phyloP scores from a whole-genome alignment of 305 asterid species.

The Fraxinus platypoda region DNA sequence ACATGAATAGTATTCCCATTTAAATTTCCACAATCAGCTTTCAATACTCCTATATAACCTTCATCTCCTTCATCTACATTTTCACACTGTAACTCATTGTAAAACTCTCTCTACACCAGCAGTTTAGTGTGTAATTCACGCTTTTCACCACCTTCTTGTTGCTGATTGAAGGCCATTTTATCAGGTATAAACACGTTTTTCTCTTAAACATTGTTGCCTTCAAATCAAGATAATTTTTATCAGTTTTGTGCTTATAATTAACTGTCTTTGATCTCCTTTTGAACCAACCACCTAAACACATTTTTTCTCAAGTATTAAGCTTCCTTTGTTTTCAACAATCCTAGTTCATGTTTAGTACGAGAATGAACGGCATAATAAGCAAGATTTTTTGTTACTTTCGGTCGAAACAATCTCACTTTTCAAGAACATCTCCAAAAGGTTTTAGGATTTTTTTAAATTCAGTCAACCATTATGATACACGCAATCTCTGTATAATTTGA shows the following conservation, averaged over 20 bases:
- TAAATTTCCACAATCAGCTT: background rate
- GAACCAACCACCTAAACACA: conserved; percentile 39
- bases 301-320: conserved; percentile 41
- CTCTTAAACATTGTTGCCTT: conserved; percentile 31
- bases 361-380: background rate
- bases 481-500: background rate
- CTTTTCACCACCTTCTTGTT: conserved; percentile 20
- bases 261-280: conserved; percentile 40
- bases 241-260: background rate
- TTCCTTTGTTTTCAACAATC: conserved; percentile 24
- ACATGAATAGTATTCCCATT: background rate
- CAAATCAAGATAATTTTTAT: conserved; percentile 16
- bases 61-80: background rate
- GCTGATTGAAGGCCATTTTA: conserved; percentile 32
- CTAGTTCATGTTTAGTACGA: background rate
- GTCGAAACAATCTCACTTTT: conserved; percentile 19
- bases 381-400: conserved; percentile 18
- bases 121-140: conserved; percentile 28
- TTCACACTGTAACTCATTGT: background rate
- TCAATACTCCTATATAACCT: background rate
- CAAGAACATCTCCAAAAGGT: background rate
- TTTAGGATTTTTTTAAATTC: too few species aligned
- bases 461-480: background rate
- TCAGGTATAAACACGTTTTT: conserved; percentile 42
- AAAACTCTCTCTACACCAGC: background rate